Base-by-base conservation (phyloP, 805 yeast genomes). In the Kodamaea neixiangensis region DNA sequence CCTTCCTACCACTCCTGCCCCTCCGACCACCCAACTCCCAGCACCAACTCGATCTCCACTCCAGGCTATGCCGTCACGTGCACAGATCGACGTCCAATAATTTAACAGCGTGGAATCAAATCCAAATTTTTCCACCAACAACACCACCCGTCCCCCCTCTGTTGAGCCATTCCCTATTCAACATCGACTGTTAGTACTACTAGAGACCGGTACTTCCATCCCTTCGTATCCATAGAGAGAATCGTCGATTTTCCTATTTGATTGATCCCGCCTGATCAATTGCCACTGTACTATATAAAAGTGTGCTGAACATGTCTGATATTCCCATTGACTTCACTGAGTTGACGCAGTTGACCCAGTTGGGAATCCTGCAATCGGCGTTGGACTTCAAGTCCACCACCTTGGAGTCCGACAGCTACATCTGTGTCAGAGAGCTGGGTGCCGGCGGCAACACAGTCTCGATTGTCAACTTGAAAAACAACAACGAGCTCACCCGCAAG, bases 271-370 rank as follows among this genome's bases (percentile, higher is more conserved):
- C 15, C 13, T 37, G 19, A 37, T 37, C 41, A 37, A 37, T 37
- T 25, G 31, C 31, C 31, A 25, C 41, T 17, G 41, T 17, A 37
- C 15, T 25, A 25, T 25, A 25, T 37, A 37, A 15, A 17, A 33
- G 37, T 33, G 41, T 15, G 41, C 22, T 20, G 43, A 45, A 37
- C 25, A 48, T 48, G 51, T 48, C 51, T 49, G 97, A 90, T 67
- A 86, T 96, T 61, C 99, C 99, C 59, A 93, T 93, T 74, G 96
- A 93, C 75, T 91, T 93, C 75, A 92, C 96, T 63, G 98, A 93
- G 78, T 86, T 91, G 75, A 83, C 91, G 63, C 96, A 88, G 77
- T 84, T 94, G 72, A 82, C 96, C 54, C 75, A 85, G 55, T 75
- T 91, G 71, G 97, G 97, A 54, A 88, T 94, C 66, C 87, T 85